These are phyloP conservation scores for Chalaropsis thielavioides DNA, from an alignment of 2,329 filamentous ascomycete species.

Conservation along the genomic window DNA sequence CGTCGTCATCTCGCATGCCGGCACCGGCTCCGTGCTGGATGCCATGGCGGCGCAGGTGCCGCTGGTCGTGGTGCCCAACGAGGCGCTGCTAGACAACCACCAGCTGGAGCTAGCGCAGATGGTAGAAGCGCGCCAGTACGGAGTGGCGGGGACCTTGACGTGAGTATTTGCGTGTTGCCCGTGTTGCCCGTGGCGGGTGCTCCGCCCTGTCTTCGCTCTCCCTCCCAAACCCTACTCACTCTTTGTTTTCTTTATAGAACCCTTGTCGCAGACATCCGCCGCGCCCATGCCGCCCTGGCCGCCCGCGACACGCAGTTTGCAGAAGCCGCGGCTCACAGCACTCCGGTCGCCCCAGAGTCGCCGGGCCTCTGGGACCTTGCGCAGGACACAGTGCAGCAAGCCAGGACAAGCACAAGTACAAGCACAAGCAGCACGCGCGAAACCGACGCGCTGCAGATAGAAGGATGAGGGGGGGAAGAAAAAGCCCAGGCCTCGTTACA, in stretches of 20 bases:
- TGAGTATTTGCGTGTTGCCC: background rate
- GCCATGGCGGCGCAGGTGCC: conserved; percentile 59
- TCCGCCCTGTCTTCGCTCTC: background rate
- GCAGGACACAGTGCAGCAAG: background rate
- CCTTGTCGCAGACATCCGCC: background rate
- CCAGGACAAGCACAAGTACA: background rate
- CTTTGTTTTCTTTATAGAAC: background rate
- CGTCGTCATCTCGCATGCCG: conserved; percentile 77
- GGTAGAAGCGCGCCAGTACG: conserved; percentile 34
- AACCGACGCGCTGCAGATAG: background rate
- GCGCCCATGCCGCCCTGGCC: background rate
- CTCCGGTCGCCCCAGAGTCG: background rate
- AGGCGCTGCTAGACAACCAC: conserved; percentile 71
- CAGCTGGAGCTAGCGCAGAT: conserved; percentile 74
- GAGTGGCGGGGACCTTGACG: conserved; percentile 11
- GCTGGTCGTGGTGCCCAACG: conserved; percentile 82
- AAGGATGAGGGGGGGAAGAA: background rate
- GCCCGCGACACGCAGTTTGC: background rate
- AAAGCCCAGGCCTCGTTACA: background rate
- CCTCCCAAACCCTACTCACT: background rate
- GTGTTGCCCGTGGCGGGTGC: no score
- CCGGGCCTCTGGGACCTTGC: conserved; percentile 2
- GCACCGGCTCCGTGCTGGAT: conserved; percentile 79
- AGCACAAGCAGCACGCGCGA: no score
- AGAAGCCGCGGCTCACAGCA: background rate